A percentile compares a stretch with the other conserved stretches of the same genome.
Conservation (phyloP, 2,329 filamentous ascomycete genomes). For the Aureobasidium melanogenum region DNA sequence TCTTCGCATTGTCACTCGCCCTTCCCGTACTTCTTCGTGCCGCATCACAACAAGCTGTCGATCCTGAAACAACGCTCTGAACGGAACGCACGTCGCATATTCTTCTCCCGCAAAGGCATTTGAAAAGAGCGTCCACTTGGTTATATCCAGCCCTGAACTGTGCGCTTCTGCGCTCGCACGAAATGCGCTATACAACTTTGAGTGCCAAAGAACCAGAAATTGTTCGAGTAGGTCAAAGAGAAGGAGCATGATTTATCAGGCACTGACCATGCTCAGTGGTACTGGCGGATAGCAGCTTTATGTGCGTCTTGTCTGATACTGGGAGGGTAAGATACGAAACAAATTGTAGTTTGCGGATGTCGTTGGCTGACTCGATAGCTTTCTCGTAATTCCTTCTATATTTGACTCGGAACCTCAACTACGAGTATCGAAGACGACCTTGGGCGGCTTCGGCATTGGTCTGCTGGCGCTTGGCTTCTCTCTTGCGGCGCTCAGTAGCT, state of each 20-base stretch:
- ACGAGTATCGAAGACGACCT: slow-evolving; percentile 30
- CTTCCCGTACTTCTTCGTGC: background rate
- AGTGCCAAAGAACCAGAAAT: background rate
- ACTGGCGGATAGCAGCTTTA: slow-evolving; percentile 38
- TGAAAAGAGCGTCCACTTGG: background rate
- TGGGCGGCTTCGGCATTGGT: slow-evolving; percentile 38
- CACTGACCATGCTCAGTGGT: slow-evolving; percentile 30
- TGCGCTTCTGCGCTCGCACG: background rate
- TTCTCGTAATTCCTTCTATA: slow-evolving; percentile 40
- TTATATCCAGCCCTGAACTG: background rate
- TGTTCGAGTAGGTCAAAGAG: slow-evolving; percentile 1
- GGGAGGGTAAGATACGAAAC: slow-evolving; percentile 31
- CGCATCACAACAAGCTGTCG: background rate
- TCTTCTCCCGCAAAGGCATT: background rate
- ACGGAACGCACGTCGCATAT: background rate
- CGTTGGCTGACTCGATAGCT: slow-evolving; percentile 26
- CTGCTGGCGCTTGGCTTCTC: slow-evolving; percentile 40
- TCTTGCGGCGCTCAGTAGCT: slow-evolving; percentile 39
- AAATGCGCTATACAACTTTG: slow-evolving; percentile 8
- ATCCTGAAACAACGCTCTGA: background rate
- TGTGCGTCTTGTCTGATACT: slow-evolving; percentile 39
- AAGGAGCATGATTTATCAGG: background rate
- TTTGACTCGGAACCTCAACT: slow-evolving; percentile 31
- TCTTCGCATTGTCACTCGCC: background rate
- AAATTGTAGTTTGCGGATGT: background rate